These are phyloP conservation scores for Sporothrix brunneoviolacea DNA, from an alignment of 2,329 filamentous ascomycete genomes.

Conservation along the genomic window DNA sequence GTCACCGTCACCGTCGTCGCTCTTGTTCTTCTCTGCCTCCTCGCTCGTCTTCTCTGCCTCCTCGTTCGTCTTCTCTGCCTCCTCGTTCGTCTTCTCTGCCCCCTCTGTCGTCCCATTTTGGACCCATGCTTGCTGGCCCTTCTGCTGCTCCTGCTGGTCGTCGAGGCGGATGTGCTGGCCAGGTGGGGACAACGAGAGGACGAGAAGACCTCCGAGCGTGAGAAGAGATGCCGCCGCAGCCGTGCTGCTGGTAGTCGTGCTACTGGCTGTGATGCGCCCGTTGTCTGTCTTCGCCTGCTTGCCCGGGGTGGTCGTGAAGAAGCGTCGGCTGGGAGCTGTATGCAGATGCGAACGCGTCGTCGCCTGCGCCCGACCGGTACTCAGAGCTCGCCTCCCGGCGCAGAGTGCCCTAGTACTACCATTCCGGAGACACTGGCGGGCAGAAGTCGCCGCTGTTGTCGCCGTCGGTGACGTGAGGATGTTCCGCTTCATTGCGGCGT, in stretches of 20 bases:
- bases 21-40: background rate
- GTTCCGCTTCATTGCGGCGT: too few relatives aligned
- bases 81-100: background rate
- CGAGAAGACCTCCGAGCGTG: conserved; percentile 3
- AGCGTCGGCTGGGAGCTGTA: too few relatives aligned
- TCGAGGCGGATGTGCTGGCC: conserved; percentile 10
- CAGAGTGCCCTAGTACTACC: background rate
- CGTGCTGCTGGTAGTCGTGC: background rate
- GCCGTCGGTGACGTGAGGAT: too few relatives aligned
- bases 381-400: background rate
- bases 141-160: background rate
- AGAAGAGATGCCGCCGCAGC: background rate
- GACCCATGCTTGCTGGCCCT: conserved; percentile 1
- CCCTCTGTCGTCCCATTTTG: background rate
- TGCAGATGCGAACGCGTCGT: too few relatives aligned
- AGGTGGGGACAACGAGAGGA: background rate
- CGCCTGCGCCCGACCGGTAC: too few relatives aligned
- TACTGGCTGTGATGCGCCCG: background rate
- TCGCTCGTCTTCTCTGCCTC: background rate
- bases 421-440: background rate
- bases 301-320: background rate
- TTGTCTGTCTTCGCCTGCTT: background rate
- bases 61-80: background rate
- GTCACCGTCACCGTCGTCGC: conserved; percentile 46
- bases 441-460: background rate